Base-by-base conservation (phyloP, 768 basidiomycete species). In the Pleurotus platypus region DNA sequence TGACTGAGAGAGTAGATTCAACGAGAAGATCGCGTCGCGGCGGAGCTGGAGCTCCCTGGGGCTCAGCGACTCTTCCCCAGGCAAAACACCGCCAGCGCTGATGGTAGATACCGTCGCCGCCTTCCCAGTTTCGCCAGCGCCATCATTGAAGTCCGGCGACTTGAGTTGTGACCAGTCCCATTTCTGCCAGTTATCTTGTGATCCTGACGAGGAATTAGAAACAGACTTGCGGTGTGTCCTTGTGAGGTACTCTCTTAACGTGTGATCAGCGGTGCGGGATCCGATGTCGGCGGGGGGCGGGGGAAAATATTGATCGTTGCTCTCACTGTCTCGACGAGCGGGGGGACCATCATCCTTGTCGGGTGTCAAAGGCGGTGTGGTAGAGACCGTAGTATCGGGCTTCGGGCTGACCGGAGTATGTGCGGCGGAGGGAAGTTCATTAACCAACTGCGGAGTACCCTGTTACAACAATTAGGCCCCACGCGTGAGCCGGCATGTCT, bases 121-220 rank as follows among this genome's bases (percentile, higher is more conserved):
- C 12, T 35, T 26, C 12, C 37, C 22, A 39, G 39, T 26, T 35
- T 35, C 22, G 27, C 37, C 20, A 20, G 51, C 16, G 22, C 22
- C 20, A 18, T 20, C 20, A 15, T 27, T 55, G 57, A 75, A 76
- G 26, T 63, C 70, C 47, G 75, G 71, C 15, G 64, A 50, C 57
- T 69, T 70, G 30, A 78, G 67, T 45, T 74, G 75, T 43, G 74
- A 70, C 78, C 78, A 79, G 55, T 66, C 72, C 78, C 79, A 80
- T 49, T 69, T 64, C 35, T 70, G 66, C 74, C 77, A 76, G 56
- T 66, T 60, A 42, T 60, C 64, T 35, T 46, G 42, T n/a, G 55
- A 56, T 27, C 43, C 46, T 13, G 46, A 56, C 45, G 55, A 46
- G 18, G 42, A 46, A 16, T 56, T 43, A 37, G 55, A 56, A 24